A percentile compares a stretch with the other conserved stretches of the same genome.
These are phyloP conservation scores for Corylus avellana DNA, from an alignment of 306 rosid species.

Conservation along the genomic window DNA sequence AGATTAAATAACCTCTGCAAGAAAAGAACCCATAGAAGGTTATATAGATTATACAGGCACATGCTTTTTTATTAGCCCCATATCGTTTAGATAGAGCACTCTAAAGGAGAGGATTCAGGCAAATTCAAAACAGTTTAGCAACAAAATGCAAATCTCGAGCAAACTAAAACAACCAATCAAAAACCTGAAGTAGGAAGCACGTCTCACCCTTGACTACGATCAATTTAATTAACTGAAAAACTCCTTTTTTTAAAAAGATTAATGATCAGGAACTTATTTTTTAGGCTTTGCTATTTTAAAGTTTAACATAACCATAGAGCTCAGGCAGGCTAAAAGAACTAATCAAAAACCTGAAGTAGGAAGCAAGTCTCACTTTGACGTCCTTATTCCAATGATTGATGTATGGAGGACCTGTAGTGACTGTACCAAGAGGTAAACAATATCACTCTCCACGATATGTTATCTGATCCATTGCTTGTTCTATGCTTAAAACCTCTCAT, in stretches of 20 bases:
- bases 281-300: not conserved
- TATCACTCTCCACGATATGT: constrained; percentile 78
- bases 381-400: constrained; percentile 58
- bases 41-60: constrained; percentile 8
- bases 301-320: not conserved
- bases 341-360: constrained; percentile 8
- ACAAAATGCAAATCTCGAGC: no score
- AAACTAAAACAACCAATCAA: no score
- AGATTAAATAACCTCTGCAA: constrained; percentile 48
- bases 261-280: not conserved
- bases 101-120: not conserved
- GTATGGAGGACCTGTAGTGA: constrained; percentile 81
- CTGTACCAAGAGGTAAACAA: constrained; percentile 79
- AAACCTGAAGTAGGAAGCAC: no score
- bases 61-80: constrained; percentile 6
- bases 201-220: no score
- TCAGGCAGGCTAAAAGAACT: not conserved
- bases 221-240: not conserved
- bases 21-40: constrained; percentile 28
- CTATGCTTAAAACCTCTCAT: constrained; percentile 91
- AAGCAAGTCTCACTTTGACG: constrained; percentile 48
- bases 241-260: no score
- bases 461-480: constrained; percentile 90
- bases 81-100: not conserved
- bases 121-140: not conserved